Conservation (phyloP, 768 basidiomycete genomes). For the Boletus coccyginus region DNA sequence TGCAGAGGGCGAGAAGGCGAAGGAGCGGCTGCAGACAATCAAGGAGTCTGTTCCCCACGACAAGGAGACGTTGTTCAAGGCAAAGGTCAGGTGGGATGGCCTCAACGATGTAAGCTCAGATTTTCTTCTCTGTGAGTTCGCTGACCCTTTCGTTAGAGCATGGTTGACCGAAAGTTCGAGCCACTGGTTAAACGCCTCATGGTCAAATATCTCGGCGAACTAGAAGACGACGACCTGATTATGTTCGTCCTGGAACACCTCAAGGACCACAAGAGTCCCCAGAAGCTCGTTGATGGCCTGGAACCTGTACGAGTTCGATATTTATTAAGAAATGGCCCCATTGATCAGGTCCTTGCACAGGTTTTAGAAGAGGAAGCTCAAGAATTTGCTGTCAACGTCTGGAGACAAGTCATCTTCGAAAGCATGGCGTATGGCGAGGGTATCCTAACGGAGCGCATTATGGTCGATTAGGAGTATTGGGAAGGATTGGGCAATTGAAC, state of each 20-base stretch:
- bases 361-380: conserved; percentile 90
- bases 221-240: conserved; percentile 91
- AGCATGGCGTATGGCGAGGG: conserved; percentile 92
- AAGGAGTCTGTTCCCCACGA: conserved; percentile 71
- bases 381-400: conserved; percentile 73
- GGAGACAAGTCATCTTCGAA: conserved; percentile 94
- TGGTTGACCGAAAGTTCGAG: conserved; percentile 85
- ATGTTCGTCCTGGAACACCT: conserved; percentile 93
- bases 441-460: conserved; percentile 79
- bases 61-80: conserved; percentile 75
- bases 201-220: conserved; percentile 84
- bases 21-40: conserved; percentile 78
- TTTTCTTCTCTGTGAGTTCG: not conserved
- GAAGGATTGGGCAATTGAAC: conserved; percentile 9
- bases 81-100: conserved; percentile 90
- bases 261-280: conserved; percentile 84
- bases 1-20: conserved; percentile 77
- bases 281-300: conserved; percentile 84
- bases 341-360: conserved; percentile 38
- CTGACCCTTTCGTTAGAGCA: conserved; percentile 45
- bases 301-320: conserved; percentile 70
- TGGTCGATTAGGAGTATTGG: conserved; percentile 55
- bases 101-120: conserved; percentile 68
- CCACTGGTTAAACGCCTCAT: conserved; percentile 81
- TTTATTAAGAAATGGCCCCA: not conserved